phyloP scores from a whole-genome alignment of 805 yeast species.

The Cyberlindnera xylosilytica region DNA sequence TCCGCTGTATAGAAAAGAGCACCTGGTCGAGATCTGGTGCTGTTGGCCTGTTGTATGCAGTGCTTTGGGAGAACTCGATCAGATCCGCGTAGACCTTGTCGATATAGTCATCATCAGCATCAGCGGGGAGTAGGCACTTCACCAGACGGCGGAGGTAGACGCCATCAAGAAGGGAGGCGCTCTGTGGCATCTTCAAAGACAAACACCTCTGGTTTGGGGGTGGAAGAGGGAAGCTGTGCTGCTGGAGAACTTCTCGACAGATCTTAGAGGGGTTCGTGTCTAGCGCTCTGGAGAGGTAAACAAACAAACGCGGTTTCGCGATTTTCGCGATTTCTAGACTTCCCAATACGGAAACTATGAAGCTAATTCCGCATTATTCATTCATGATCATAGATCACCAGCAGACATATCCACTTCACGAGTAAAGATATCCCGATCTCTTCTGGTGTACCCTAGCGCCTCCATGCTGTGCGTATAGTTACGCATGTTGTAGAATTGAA shows the following conservation, averaged over 20 bases:
- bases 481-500: slow-evolving; percentile 71
- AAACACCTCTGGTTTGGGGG: too few species aligned
- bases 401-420: slow-evolving; percentile 34
- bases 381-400: neutral
- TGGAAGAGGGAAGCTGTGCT: too few species aligned
- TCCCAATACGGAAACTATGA: too few species aligned
- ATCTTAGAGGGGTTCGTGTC: too few species aligned
- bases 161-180: slow-evolving; percentile 4
- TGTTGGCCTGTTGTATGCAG: neutral
- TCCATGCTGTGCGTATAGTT: slow-evolving; percentile 52
- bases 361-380: too few species aligned
- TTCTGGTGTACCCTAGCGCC: slow-evolving; percentile 51
- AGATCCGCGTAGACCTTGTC: slow-evolving; percentile 20
- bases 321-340: too few species aligned
- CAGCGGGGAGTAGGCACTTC: slow-evolving; percentile 14
- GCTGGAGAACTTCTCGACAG: too few species aligned
- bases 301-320: too few species aligned
- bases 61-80: slow-evolving; percentile 19
- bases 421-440: slow-evolving; percentile 39
- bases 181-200: neutral
- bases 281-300: too few species aligned
- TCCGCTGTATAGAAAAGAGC: neutral
- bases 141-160: slow-evolving; percentile 22
- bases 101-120: slow-evolving; percentile 9
- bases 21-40: slow-evolving; percentile 1